phyloP scores from a whole-genome alignment of 2,329 filamentous ascomycete species.

The Verticillium longisporum region DNA sequence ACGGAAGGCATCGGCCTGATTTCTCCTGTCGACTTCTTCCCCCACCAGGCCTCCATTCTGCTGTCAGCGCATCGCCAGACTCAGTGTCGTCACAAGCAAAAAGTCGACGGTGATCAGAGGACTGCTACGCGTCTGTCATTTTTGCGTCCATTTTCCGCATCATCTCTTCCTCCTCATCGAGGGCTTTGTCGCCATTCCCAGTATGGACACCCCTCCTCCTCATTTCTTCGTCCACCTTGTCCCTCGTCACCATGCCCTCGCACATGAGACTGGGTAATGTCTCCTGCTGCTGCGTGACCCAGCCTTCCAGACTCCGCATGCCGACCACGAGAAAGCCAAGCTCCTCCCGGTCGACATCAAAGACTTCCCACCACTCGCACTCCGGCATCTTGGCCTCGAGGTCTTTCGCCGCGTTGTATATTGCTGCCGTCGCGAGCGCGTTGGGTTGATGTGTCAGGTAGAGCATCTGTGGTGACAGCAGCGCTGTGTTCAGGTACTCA shows the following conservation, averaged over 20 bases:
- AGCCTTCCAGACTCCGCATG: conserved; percentile 71
- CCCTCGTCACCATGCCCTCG: conserved; percentile 49
- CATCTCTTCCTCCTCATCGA: conserved; percentile 35
- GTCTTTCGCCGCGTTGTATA: conserved; percentile 84
- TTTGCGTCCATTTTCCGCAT: conserved; percentile 25
- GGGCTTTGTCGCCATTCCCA: conserved; percentile 19
- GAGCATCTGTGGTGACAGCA: conserved; percentile 81
- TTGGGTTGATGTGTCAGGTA: conserved; percentile 90
- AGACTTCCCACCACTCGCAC: conserved; percentile 94
- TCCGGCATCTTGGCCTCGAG: conserved; percentile 70
- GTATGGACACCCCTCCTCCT: conserved; percentile 37
- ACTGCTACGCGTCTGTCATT: neutral
- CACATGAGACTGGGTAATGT: conserved; percentile 40
- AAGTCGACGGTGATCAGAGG: neutral
- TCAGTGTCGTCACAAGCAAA: too few relatives aligned
- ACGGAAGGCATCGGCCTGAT: too few relatives aligned
- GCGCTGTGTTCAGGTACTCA: conserved; percentile 75
- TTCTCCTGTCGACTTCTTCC: too few relatives aligned
- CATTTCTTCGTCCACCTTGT: conserved; percentile 53
- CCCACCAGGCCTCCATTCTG: too few relatives aligned
- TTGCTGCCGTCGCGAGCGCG: conserved; percentile 75
- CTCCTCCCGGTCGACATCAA: conserved; percentile 91
- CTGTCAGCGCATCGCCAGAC: too few relatives aligned
- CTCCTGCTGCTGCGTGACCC: conserved; percentile 52
- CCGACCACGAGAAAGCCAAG: conserved; percentile 87